Conservation (phyloP, 805 yeast species). For the Ascoidea tarda region DNA sequence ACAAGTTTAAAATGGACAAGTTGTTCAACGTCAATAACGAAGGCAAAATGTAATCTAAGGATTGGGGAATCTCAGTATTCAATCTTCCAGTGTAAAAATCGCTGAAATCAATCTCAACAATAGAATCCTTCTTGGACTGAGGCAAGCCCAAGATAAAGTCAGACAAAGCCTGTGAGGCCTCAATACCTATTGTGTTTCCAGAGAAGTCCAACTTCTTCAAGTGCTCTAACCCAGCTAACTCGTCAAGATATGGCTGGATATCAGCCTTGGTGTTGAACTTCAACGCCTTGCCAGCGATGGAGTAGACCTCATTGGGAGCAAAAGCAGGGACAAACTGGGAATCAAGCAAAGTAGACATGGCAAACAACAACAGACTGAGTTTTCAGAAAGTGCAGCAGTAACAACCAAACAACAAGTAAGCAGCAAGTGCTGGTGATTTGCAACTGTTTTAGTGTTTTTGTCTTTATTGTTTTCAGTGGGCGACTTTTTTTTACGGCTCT, state of each 20-base stretch:
- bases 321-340: slow-evolving; percentile 25
- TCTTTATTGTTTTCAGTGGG: too few relatives aligned
- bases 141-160: slow-evolving; percentile 28
- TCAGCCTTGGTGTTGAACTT: slow-evolving; percentile 66
- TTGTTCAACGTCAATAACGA: slow-evolving; percentile 57
- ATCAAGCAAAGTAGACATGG: slow-evolving; percentile 22
- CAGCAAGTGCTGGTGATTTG: too few relatives aligned
- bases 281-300: slow-evolving; percentile 60
- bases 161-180: slow-evolving; percentile 65
- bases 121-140: slow-evolving; percentile 21
- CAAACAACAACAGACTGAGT: too few relatives aligned
- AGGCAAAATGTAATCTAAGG: slow-evolving; percentile 60
- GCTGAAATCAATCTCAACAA: slow-evolving; percentile 66
- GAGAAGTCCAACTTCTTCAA: slow-evolving; percentile 57
- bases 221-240: slow-evolving; percentile 26
- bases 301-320: slow-evolving; percentile 32
- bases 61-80: slow-evolving; percentile 85
- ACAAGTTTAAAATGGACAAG: slow-evolving; percentile 61
- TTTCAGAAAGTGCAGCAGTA: too few relatives aligned
- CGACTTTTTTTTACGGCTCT: too few relatives aligned
- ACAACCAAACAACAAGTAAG: too few relatives aligned
- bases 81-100: slow-evolving; percentile 93
- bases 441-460: too few relatives aligned
- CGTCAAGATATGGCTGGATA: slow-evolving; percentile 53
- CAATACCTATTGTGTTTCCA: slow-evolving; percentile 92